Evolutionary conservation across 176 grass and related monocot species (phyloP).

Genomic region (Hsuehochloa calcarea): DNA sequence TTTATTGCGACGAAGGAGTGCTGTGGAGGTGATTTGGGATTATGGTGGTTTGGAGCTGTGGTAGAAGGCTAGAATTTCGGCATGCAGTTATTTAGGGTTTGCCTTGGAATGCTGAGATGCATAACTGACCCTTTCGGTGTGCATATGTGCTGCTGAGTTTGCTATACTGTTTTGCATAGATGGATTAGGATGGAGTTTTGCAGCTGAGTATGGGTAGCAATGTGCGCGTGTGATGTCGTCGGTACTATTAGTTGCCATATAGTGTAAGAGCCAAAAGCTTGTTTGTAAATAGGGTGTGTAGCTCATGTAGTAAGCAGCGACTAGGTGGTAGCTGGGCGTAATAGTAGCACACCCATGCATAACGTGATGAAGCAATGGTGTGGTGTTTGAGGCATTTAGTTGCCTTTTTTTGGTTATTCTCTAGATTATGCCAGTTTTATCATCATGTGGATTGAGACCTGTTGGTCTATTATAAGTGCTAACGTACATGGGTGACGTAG

Average conservation of each 20-base stretch:
- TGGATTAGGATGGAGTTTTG: not conserved
- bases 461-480: not conserved
- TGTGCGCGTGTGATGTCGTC: not conserved
- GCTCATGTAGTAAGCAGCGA: not conserved
- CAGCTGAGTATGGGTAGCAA: not conserved
- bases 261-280: not conserved
- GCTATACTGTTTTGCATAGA: not conserved
- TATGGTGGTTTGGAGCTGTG: not conserved
- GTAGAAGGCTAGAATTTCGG: not conserved
- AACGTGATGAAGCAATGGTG: not conserved
- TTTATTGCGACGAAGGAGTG: conserved; percentile 6
- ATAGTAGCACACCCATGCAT: not conserved
- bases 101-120: conserved; percentile 13
- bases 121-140: not conserved
- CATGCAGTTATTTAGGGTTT: conserved; percentile 15
- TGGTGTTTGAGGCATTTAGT: not conserved
- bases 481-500: not conserved
- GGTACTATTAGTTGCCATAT: not conserved
- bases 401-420: conserved; percentile 7
- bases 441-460: not conserved
- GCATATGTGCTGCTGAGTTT: not conserved
- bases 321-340: not conserved
- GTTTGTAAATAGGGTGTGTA: not conserved
- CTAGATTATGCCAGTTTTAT: conserved; percentile 12
- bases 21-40: not conserved